Conservation (phyloP, 352 stramenopile species). For the Salisapilia sapeloensis region DNA sequence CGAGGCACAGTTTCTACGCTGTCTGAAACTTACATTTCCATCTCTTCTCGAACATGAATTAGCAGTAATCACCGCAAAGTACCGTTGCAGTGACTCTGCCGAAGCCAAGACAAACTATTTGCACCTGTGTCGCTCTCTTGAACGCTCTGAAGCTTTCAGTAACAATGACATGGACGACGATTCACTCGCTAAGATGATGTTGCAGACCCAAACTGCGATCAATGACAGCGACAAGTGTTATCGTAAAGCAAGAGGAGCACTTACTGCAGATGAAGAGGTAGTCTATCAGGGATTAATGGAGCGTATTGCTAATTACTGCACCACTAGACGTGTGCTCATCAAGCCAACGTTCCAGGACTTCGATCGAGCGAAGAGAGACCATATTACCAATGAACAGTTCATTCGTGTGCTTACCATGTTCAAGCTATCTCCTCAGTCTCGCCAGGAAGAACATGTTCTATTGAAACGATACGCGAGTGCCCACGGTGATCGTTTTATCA, state of each 20-base stretch:
- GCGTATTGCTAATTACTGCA: constrained; percentile 33
- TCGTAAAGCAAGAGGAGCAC: constrained; percentile 30
- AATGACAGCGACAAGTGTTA: constrained; percentile 21
- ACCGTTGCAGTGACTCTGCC: constrained; percentile 52
- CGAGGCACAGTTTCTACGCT: constrained; percentile 60
- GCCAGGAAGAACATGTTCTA: constrained; percentile 31
- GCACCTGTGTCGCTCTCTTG: too few species aligned
- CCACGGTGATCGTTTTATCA: constrained; percentile 59
- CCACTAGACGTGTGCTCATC: constrained; percentile 40
- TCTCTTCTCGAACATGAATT: constrained; percentile 44
- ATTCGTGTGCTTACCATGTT: constrained; percentile 66
- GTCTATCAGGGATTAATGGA: constrained; percentile 37
- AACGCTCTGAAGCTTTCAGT: constrained; percentile 2
- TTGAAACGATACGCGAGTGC: constrained; percentile 52
- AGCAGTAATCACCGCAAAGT: constrained; percentile 38
- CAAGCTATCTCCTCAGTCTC: constrained; percentile 33
- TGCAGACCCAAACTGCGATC: constrained; percentile 8
- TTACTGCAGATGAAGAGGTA: constrained; percentile 23
- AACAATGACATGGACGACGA: constrained; percentile 36
- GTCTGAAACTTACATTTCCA: constrained; percentile 59
- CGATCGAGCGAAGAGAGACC: constrained; percentile 50
- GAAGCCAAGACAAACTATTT: constrained; percentile 25
- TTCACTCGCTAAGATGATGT: constrained; percentile 19
- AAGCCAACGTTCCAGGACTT: constrained; percentile 77
- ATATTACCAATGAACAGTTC: constrained; percentile 72